Base-by-base conservation (phyloP, 2,329 filamentous ascomycete genomes). In the Bipolaris bicolor region DNA sequence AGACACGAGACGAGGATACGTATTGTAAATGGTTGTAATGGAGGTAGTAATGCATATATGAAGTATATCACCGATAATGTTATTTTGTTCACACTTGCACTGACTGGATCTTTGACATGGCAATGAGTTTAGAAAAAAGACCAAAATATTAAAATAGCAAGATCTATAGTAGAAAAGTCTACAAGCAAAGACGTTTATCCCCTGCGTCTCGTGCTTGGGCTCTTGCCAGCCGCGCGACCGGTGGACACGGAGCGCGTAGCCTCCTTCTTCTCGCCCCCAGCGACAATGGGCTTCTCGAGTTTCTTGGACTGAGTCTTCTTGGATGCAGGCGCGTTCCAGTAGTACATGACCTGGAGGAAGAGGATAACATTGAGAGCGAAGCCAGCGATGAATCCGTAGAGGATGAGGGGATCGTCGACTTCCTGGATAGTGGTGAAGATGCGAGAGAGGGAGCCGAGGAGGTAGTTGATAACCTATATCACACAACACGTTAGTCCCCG, bases 361-460 rank as follows among this genome's bases (percentile, higher is more conserved):
- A 99, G 83, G 55, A 99, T 84, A 56, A 88, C 83, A 78, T 99
- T 99, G 68, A 99, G 86, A n/a, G 83, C 80, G 76, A 97, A 97
- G 26, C 92, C 95, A 7, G 92, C 91, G 53, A 98, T 80, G 82
- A 96, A 98, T 49, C 93, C 90, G 79, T 96, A 98, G 24, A 99
- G 85, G 70, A 99, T 98, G 57, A 98, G 84, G 79, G 93, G 93
- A 78, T 99, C 95, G 76, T 96, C 90, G 58, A 99, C 95, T 82
- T 99, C 95, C 74, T 98, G 93, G 56, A 99, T 82, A 7, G 96
- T 99, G 31, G 95, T 99, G 79, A 97, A 99, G 80, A 99, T 96
- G 74, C 95, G 90, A 24, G 92, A 91, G 57, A 98, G 86, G 41
- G 92, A 97, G 37, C 96, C 95, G 68, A 88, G 83, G 70, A 99